Base-by-base conservation (phyloP, 495 filamentous ascomycete genomes). In the Terfezia claveryi region DNA sequence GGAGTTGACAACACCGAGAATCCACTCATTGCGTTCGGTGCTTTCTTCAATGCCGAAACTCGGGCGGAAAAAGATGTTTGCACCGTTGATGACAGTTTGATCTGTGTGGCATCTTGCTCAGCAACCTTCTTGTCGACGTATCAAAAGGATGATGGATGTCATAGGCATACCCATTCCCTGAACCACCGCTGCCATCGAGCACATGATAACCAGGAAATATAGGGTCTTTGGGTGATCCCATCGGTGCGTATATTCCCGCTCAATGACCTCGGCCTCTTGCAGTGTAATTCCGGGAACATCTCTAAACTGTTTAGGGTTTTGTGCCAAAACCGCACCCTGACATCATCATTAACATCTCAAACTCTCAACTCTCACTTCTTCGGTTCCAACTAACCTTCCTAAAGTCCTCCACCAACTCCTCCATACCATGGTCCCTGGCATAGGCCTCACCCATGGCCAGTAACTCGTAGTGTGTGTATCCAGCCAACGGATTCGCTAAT, bases 41-140 rank as follows among this genome's bases (percentile, higher is more conserved):
- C 66, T 57, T 55, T 73, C 61, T n/a, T 71, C 73, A 53, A 87
- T 84, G 23, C 81, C 80, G 57, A 86, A 86, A 57, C 83, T 74
- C 10, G 63, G 64, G 27, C 73, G 68, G 60, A 82, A 85, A 61
- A 82, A 80, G 2, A 78, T 69, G 57, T 85, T 81, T 4, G 82
- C 83, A 49, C 82, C 84, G 58, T 86, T 87, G 61, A 84, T 81
- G 56, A 83, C 82, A 0, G 83, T 85, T 64, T 89, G 81, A 58
- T 85, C 61, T 81, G 78, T 5, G 27, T 32, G 27, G 20, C 76
- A 73, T n/a, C 37, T 72, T n/a, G 64, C 69, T 59, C 64, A 70
- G 54, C 63, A 56, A 53, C 37, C 16, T 49, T 59, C 46, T 8
- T 20, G 57, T 50, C 54, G 23, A n/a, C n/a, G 17, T 54, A 11